Percentiles rank a stretch among this genome's conserved stretches.
Evolutionary conservation across 2,329 filamentous ascomycete species (phyloP).

Genomic region (Talaromyces funiculosus): DNA sequence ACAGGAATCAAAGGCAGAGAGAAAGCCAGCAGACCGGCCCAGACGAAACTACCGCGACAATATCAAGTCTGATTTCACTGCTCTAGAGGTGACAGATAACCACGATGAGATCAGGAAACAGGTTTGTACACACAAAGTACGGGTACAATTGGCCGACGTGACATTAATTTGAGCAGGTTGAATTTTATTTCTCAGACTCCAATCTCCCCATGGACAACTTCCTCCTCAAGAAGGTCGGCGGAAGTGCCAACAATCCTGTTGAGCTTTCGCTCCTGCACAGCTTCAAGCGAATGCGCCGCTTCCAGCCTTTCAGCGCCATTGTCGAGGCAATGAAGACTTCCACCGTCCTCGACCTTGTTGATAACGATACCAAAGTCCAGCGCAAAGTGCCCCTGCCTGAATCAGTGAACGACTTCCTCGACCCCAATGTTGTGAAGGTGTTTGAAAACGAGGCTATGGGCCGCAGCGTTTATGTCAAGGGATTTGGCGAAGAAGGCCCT

Average conservation of each 20-base stretch:
- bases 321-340: constrained; percentile 78
- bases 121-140: constrained; percentile 42
- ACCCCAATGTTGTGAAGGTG: constrained; percentile 48
- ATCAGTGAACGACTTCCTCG: constrained; percentile 50
- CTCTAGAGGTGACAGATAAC: constrained; percentile 66
- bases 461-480: constrained; percentile 84
- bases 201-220: constrained; percentile 87
- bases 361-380: constrained; percentile 65
- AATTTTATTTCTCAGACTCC: constrained; percentile 92
- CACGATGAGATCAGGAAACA: constrained; percentile 77
- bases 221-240: constrained; percentile 71
- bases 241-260: constrained; percentile 68
- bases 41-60: constrained; percentile 44
- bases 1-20: constrained; percentile 28
- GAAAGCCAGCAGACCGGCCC: constrained; percentile 15
- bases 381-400: constrained; percentile 67
- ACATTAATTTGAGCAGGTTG: constrained; percentile 54
- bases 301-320: constrained; percentile 79
- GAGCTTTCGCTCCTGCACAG: constrained; percentile 69
- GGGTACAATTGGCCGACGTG: background rate
- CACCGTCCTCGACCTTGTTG: constrained; percentile 64
- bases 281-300: constrained; percentile 95
- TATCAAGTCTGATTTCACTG: constrained; percentile 65
- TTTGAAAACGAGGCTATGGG: constrained; percentile 62
- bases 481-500: constrained; percentile 78